Base-by-base conservation (phyloP, 2,329 filamentous ascomycete genomes). In the Sporothrix curviconia region DNA sequence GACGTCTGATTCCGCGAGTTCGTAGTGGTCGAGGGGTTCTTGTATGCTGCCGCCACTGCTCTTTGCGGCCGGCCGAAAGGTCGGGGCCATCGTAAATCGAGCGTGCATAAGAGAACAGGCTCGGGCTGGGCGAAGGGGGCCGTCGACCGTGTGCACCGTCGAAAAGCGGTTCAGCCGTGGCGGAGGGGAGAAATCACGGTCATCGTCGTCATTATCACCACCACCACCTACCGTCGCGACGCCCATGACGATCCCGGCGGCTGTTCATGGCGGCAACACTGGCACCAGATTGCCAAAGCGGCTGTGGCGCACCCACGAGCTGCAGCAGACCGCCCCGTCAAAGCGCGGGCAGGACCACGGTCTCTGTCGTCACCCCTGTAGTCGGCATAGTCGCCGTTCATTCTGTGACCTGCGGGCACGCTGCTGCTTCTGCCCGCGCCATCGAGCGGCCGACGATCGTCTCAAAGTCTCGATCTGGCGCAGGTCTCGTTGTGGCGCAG, bases 261-360 rank as follows among this genome's bases (percentile, higher is more conserved):
- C 22, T 34, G 39, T 28, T 36, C 39, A 46, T 15, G 28, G 51
- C 39, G 5, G 40, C 55, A 24, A 30, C 34, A 28, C 40, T 32
- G 9, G 47, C 40, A 11, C 46, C 24, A 15, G 56, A n/a, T 34
- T 8, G 56, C 56, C 32, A 46, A 17, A 1, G 47, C 47, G n/a
- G 47, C 55, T n/a, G 55, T 39, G 4, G 49, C 49, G 1, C n/a
- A n/a, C n/a, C 49, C 56, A 4, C 36, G 28, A 12, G 57, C 57
- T 1, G 51, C 57, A 11, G 52, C 52, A 7, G 57, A 43, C n/a
- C 1, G 57, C 24, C 8, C 30, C 51, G 12, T 55, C 37, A 1
- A 49, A 55, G 5, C 51, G 51, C 12, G 28, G 43, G 2, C 32
- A 40, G 24, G 22, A 34, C 42, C n/a, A 6, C 32, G 30, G 22